A percentile compares a stretch with the other conserved stretches of the same genome.
Conservation (phyloP, 306 rosid genomes). For the Ziziphus jujuba region DNA sequence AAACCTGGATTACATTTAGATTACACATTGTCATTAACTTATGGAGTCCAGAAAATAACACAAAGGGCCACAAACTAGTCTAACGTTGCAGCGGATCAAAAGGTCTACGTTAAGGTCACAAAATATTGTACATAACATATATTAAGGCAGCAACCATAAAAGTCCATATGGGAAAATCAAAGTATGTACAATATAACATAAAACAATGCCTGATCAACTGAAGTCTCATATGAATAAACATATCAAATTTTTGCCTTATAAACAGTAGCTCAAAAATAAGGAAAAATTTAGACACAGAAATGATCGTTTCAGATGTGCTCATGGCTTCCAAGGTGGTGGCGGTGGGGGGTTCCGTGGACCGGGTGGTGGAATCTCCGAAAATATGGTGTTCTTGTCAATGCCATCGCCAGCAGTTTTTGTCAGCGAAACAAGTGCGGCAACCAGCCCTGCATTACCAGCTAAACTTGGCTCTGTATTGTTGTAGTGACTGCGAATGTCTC, state of each 20-base stretch:
- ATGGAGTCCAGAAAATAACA: no score
- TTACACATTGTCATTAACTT: no score
- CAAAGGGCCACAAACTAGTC: no score
- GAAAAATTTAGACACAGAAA: not conserved
- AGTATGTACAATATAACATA: no score
- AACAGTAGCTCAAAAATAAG: not conserved
- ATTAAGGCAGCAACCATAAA: no score
- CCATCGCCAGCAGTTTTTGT: conserved; percentile 37
- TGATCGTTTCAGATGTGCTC: no score
- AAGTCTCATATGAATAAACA: not conserved
- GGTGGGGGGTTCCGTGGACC: conserved; percentile 59
- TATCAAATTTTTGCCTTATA: not conserved
- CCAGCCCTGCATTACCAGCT: conserved; percentile 68
- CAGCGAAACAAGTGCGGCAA: conserved; percentile 64
- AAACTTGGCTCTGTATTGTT: conserved; percentile 58
- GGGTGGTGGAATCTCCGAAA: conserved; percentile 59
- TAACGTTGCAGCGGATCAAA: no score
- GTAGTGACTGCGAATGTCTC: conserved; percentile 37
- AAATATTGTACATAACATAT: no score
- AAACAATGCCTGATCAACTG: no score
- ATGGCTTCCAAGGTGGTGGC: conserved; percentile 65
- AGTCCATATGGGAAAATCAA: no score
- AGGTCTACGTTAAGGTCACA: no score
- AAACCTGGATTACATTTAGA: no score
- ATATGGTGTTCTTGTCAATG: conserved; percentile 56